These are phyloP conservation scores for Arthrinium puccinioides DNA, from an alignment of 2,329 filamentous ascomycete species.

Conservation along the genomic window DNA sequence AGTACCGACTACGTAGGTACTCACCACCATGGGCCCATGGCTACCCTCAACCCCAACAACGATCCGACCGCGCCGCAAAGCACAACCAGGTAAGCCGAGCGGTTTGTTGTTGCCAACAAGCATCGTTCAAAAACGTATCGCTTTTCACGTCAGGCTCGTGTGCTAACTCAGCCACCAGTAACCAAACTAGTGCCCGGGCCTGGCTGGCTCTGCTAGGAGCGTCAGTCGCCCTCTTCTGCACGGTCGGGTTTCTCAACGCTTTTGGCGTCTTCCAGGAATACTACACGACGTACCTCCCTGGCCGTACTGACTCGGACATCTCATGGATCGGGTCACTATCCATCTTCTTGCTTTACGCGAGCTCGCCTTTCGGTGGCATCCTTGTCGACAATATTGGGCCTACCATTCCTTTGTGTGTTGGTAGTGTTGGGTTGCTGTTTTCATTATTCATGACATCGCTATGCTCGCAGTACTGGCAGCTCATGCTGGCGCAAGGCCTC, in stretches of 20 bases:
- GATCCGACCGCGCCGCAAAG: background rate
- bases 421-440: constrained; percentile 34
- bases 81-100: constrained; percentile 1
- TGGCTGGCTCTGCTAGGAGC: constrained; percentile 38
- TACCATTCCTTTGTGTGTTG: constrained; percentile 24
- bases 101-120: no score
- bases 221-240: constrained; percentile 38
- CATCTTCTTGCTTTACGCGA: constrained; percentile 43
- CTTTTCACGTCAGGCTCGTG: background rate
- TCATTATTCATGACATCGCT: constrained; percentile 34
- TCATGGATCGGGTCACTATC: constrained; percentile 47
- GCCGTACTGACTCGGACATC: constrained; percentile 22
- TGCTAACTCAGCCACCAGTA: background rate
- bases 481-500: constrained; percentile 44
- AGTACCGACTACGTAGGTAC: no score
- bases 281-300: constrained; percentile 37
- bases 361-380: constrained; percentile 43
- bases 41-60: background rate
- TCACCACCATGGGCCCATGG: no score
- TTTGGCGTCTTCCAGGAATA: constrained; percentile 48
- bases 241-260: constrained; percentile 40
- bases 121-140: background rate
- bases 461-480: constrained; percentile 39
- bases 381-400: constrained; percentile 43
- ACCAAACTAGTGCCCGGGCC: constrained; percentile 12